Evolutionary conservation across 2,329 filamentous ascomycete species (phyloP).

Genomic region (Magnaporthiopsis poae): DNA sequence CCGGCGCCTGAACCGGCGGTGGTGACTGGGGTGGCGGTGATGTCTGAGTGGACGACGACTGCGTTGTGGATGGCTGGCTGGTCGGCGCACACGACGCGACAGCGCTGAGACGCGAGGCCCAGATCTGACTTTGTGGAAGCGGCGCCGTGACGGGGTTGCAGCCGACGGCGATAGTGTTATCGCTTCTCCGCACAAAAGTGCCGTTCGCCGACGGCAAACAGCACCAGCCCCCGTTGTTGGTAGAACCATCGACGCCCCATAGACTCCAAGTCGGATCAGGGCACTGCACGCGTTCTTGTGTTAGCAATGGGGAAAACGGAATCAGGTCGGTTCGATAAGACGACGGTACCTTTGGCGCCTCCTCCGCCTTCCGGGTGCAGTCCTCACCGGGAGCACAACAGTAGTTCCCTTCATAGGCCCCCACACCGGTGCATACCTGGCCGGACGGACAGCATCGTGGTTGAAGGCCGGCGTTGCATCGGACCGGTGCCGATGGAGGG

Average conservation of each 20-base stretch:
- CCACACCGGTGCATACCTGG: not conserved
- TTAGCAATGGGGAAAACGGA: not conserved
- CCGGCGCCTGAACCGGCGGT: not conserved
- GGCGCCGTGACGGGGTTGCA: not conserved
- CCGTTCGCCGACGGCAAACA: not conserved
- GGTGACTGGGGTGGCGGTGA: not conserved
- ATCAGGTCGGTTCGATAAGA: not conserved
- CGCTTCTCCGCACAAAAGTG: not conserved
- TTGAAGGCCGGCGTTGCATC: not conserved
- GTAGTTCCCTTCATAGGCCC: not conserved
- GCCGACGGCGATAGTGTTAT: not conserved
- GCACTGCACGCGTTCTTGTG: not conserved
- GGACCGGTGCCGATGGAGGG: not conserved
- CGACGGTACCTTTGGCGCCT: not conserved
- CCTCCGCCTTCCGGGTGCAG: not conserved
- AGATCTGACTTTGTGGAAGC: not conserved
- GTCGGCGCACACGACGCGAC: not conserved
- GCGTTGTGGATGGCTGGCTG: not conserved
- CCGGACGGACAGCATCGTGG: not conserved
- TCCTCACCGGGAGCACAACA: not conserved
- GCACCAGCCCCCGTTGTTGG: not conserved
- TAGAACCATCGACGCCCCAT: not conserved
- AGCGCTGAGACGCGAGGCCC: not conserved
- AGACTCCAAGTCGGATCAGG: not conserved
- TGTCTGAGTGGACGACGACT: not conserved